A percentile compares a stretch with the other conserved stretches of the same genome.
Conservation (phyloP, 805 yeast species). For the Groenewaldozyma tartarivorans region DNA sequence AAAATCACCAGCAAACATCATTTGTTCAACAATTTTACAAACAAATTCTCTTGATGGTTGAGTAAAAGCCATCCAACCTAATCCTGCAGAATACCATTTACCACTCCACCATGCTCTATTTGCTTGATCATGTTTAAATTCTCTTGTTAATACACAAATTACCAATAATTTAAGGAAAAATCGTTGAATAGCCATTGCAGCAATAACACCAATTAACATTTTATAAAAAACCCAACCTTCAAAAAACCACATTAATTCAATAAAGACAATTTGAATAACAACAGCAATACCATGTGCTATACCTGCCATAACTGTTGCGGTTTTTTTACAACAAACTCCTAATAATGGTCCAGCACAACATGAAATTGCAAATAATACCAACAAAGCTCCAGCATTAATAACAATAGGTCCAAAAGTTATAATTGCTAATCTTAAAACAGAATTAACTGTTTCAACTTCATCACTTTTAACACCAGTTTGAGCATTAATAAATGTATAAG, state of each 20-base stretch:
- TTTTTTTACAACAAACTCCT: conserved; percentile 91
- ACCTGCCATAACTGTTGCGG: conserved; percentile 93
- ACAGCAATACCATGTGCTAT: conserved; percentile 95
- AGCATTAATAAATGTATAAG: conserved; percentile 73
- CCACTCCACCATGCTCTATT: conserved; percentile 99
- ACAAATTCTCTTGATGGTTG: conserved; percentile 94
- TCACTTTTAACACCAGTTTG: conserved; percentile 64
- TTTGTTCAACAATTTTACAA: conserved; percentile 88
- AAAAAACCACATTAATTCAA: conserved; percentile 93
- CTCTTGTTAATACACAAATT: conserved; percentile 74
- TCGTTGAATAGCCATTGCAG: conserved; percentile 83
- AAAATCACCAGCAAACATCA: conserved; percentile 96
- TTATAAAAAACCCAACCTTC: conserved; percentile 86
- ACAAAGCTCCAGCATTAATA: conserved; percentile 77
- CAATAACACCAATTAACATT: conserved; percentile 76
- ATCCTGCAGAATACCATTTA: conserved; percentile 93
- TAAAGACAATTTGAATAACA: conserved; percentile 73
- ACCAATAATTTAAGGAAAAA: conserved; percentile 78
- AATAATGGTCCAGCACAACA: conserved; percentile 97
- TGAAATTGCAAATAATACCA: conserved; percentile 68
- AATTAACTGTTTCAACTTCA: conserved; percentile 35
- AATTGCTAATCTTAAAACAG: conserved; percentile 52
- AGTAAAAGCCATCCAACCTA: conserved; percentile 89
- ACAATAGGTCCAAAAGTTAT: conserved; percentile 79
- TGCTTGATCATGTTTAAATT: conserved; percentile 88